Evolutionary conservation across 441 rosid genomes (phyloP).

Genomic region (Bruguiera hainesii): DNA sequence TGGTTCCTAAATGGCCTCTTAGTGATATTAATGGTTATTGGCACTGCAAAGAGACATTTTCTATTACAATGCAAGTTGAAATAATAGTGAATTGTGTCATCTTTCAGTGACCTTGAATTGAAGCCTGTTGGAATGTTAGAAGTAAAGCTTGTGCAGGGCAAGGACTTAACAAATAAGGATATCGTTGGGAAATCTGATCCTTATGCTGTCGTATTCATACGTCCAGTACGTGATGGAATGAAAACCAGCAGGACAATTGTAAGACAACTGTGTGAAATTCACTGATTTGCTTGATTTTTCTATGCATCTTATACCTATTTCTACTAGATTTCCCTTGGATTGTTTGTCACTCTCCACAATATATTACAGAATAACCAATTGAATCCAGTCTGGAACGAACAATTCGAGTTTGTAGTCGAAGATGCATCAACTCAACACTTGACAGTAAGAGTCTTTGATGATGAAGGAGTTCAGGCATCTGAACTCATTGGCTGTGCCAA

Average conservation of each 20-base stretch:
- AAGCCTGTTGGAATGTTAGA: conserved; percentile 92
- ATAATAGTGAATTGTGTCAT: background rate
- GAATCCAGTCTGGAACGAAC: conserved; percentile 98
- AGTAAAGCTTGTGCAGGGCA: conserved; percentile 95
- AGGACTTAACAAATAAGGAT: conserved; percentile 79
- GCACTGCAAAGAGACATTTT: background rate
- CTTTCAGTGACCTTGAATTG: conserved; percentile 70
- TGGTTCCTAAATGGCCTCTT: background rate
- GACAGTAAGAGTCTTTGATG: conserved; percentile 74
- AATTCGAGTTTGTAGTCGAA: conserved; percentile 82
- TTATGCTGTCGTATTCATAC: conserved; percentile 67
- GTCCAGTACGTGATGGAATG: conserved; percentile 72
- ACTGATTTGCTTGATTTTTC: background rate
- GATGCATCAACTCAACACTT: conserved; percentile 85
- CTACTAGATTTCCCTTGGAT: background rate
- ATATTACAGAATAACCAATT: conserved; percentile 71
- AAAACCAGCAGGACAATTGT: conserved; percentile 84
- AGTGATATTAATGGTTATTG: background rate
- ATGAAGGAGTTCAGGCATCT: conserved; percentile 89
- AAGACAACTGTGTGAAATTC: conserved; percentile 22
- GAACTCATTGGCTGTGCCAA: conserved; percentile 86
- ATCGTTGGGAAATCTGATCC: conserved; percentile 97
- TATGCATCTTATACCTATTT: too few species aligned
- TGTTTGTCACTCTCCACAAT: conserved; percentile 4
- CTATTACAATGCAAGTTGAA: background rate